Conservation (phyloP, 2,329 filamentous ascomycete species). For the Cercospora janseana region DNA sequence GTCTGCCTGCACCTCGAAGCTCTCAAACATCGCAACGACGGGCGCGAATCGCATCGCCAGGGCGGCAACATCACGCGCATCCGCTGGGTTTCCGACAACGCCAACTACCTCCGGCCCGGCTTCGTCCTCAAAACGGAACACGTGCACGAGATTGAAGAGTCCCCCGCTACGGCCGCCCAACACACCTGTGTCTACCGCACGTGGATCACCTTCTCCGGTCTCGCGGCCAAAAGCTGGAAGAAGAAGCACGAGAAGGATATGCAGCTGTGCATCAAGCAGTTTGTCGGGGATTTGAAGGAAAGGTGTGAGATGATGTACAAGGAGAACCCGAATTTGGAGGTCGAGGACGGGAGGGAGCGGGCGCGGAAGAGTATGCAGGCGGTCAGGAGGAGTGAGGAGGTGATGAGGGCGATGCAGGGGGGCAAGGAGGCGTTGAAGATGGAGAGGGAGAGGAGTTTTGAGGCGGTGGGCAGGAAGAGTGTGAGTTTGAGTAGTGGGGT, state of each 20-base stretch:
- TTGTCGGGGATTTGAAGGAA: slow-evolving; percentile 16
- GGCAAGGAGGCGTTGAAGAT: slow-evolving; percentile 7
- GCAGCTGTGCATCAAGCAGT: slow-evolving; percentile 23
- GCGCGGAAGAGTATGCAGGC: slow-evolving; percentile 14
- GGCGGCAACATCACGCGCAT: slow-evolving; percentile 34
- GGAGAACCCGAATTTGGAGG: slow-evolving; percentile 10
- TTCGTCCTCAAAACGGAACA: slow-evolving; percentile 45
- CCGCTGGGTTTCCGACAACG: slow-evolving; percentile 37
- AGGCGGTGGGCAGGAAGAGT: slow-evolving; percentile 1
- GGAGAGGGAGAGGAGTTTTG: slow-evolving; percentile 4
- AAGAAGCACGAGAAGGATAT: slow-evolving; percentile 44
- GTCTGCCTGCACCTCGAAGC: slow-evolving; percentile 40
- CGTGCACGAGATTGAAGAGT: slow-evolving; percentile 48
- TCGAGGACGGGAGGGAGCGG: slow-evolving; percentile 11
- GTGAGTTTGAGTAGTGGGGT: not conserved
- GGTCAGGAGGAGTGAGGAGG: slow-evolving; percentile 13
- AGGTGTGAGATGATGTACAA: slow-evolving; percentile 13
- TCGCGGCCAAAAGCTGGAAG: slow-evolving; percentile 43
- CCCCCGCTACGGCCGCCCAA: not conserved
- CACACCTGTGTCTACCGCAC: slow-evolving; percentile 39
- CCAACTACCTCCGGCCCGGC: slow-evolving; percentile 30
- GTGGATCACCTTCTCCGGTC: slow-evolving; percentile 49
- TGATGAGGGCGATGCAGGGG: slow-evolving; percentile 1
- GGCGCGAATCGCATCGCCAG: slow-evolving; percentile 15
- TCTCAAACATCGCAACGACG: slow-evolving; percentile 30